A percentile compares a stretch with the other conserved stretches of the same genome.
These are phyloP conservation scores for Sclerospora graminicola DNA, from an alignment of 352 stramenopile genomes.

Conservation along the genomic window DNA sequence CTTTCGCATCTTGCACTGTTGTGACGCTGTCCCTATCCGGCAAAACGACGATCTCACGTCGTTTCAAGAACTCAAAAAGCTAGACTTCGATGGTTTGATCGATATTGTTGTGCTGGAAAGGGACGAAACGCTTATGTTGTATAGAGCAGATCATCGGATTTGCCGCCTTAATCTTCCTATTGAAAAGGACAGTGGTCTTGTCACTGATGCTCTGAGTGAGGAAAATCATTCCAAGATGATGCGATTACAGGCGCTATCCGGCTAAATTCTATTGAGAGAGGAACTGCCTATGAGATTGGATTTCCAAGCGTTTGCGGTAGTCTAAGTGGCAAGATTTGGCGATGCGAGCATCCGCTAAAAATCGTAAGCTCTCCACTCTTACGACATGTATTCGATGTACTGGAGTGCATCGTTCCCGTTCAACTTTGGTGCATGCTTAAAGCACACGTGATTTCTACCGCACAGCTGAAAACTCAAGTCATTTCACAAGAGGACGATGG, in stretches of 20 bases:
- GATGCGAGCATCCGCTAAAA: conserved; percentile 34
- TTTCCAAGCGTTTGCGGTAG: conserved; percentile 8
- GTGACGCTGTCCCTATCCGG: conserved; percentile 30
- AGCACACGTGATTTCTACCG: conserved; percentile 8
- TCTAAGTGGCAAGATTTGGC: conserved; percentile 17
- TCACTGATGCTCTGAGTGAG: not conserved
- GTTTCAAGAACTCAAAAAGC: not conserved
- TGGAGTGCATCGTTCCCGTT: conserved; percentile 21
- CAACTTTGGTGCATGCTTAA: conserved; percentile 9
- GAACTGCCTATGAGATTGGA: conserved; percentile 22
- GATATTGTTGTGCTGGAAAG: conserved; percentile 39
- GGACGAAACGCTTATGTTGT: conserved; percentile 20
- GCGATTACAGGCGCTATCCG: conserved; percentile 10
- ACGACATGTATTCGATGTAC: conserved; percentile 23
- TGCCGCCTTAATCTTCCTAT: conserved; percentile 20
- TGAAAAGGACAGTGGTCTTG: not conserved
- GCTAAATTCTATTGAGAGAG: conserved; percentile 17
- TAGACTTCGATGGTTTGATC: not conserved
- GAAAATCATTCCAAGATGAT: not conserved
- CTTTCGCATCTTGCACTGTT: conserved; percentile 23
- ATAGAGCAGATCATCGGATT: conserved; percentile 22
- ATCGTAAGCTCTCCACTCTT: conserved; percentile 22
- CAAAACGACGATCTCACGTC: not conserved
- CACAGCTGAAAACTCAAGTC: conserved; percentile 11
- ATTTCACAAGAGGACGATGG: conserved; percentile 1